phyloP scores from a whole-genome alignment of 257 asterid genomes.

The Euphrasia confusa region DNA sequence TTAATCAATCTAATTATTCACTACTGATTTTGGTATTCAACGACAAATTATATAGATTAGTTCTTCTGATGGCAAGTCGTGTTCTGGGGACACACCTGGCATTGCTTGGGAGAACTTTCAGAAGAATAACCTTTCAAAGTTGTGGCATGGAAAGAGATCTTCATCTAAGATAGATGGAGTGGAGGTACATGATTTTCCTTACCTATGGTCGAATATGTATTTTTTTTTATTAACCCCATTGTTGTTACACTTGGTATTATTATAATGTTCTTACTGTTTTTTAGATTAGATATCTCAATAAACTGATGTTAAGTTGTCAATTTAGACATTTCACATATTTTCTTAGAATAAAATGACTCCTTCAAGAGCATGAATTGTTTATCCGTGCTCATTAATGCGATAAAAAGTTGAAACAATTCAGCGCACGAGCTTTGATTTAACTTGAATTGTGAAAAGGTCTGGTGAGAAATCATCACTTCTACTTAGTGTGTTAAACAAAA shows the following conservation, averaged over 20 bases:
- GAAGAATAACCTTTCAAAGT: constrained; percentile 66
- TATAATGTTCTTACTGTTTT: background rate
- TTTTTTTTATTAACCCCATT: constrained; percentile 3
- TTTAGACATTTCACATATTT: background rate
- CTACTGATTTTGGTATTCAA: constrained; percentile 22
- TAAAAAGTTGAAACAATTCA: background rate
- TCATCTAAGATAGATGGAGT: constrained; percentile 81
- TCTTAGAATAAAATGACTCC: background rate
- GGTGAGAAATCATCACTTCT: constrained; percentile 5
- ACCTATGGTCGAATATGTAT: too few relatives aligned
- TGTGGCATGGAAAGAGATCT: constrained; percentile 76
- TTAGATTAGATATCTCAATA: constrained; percentile 6
- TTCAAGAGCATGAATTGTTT: background rate
- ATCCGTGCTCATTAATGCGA: background rate
- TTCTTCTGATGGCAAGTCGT: constrained; percentile 68
- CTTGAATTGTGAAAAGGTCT: background rate
- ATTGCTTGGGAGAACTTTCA: constrained; percentile 84
- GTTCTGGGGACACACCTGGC: constrained; percentile 88
- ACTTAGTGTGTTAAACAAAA: background rate
- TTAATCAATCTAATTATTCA: constrained; percentile 4
- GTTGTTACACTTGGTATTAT: background rate
- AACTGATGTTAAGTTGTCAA: background rate
- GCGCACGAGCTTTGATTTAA: background rate
- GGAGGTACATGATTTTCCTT: constrained; percentile 46
- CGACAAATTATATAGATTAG: constrained; percentile 48